Conservation (phyloP, 352 stramenopile genomes). For the Peronospora tabacina region DNA sequence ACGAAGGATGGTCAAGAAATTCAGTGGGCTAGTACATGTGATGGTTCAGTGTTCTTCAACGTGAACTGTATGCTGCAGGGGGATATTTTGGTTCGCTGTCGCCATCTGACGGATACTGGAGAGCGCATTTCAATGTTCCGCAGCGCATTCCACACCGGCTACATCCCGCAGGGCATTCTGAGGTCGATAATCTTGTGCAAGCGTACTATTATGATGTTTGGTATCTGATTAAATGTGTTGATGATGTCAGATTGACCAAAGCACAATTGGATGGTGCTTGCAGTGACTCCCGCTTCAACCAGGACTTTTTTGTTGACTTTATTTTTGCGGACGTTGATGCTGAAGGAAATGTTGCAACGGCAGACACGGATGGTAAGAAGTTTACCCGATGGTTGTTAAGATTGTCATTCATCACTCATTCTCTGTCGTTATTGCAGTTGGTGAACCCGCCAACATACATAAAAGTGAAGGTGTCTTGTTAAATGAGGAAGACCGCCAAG, state of each 20-base stretch:
- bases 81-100: constrained; percentile 94
- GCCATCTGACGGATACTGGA: constrained; percentile 87
- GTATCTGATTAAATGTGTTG: neutral
- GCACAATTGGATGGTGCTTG: constrained; percentile 93
- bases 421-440: constrained; percentile 7
- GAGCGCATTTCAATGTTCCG: constrained; percentile 95
- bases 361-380: constrained; percentile 14
- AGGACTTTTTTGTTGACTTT: constrained; percentile 95
- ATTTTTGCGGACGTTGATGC: constrained; percentile 93
- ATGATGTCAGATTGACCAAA: constrained; percentile 86
- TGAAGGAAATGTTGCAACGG: constrained; percentile 32
- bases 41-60: constrained; percentile 91
- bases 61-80: constrained; percentile 95
- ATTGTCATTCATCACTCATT: neutral
- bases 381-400: neutral
- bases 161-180: constrained; percentile 93
- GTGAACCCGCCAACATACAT: constrained; percentile 16
- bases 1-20: constrained; percentile 83
- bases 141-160: constrained; percentile 97
- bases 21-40: constrained; percentile 84
- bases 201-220: neutral
- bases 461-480: constrained; percentile 67
- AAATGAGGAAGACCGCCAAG: constrained; percentile 72
- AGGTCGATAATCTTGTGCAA: constrained; percentile 31
- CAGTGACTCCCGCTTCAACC: constrained; percentile 88